These are phyloP conservation scores for Tolypocladium paradoxum DNA, from an alignment of 2,329 filamentous ascomycete species.

Conservation along the genomic window DNA sequence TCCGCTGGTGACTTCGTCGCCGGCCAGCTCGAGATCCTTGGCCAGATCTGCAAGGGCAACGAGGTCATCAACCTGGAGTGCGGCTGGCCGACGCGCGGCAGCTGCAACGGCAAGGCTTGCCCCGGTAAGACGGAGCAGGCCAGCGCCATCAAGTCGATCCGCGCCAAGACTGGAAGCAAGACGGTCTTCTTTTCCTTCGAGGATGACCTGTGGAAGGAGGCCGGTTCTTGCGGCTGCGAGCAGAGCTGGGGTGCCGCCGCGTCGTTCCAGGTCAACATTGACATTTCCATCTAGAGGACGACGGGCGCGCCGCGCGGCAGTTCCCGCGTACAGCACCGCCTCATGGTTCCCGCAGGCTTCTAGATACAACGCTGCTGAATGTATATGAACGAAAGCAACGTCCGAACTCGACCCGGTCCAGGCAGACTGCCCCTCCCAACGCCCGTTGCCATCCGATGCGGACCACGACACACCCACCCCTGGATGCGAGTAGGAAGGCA, in stretches of 20 bases:
- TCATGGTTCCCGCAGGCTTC: not conserved
- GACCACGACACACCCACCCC: not conserved
- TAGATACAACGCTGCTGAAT: constrained; percentile 10
- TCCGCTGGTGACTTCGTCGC: constrained; percentile 68
- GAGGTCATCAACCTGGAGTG: constrained; percentile 76
- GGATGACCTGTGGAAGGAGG: constrained; percentile 73
- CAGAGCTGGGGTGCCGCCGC: constrained; percentile 59
- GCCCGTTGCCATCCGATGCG: not conserved
- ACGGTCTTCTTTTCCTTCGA: constrained; percentile 73
- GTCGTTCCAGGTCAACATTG: constrained; percentile 1
- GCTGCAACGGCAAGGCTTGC: constrained; percentile 60
- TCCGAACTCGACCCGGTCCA: constrained; percentile 11
- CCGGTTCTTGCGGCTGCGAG: constrained; percentile 63
- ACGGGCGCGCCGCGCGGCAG: not conserved
- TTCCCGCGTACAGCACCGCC: not conserved
- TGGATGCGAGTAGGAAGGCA: not conserved
- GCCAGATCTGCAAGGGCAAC: constrained; percentile 59
- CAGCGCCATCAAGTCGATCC: constrained; percentile 61
- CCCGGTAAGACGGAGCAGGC: constrained; percentile 58
- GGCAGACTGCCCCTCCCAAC: constrained; percentile 3
- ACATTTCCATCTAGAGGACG: constrained; percentile 3
- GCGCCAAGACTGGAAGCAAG: constrained; percentile 51
- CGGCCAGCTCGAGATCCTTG: constrained; percentile 60
- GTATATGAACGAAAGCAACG: constrained; percentile 14
- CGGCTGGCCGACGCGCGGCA: constrained; percentile 71